Evolutionary conservation across 495 filamentous ascomycete species (phyloP), one percentile per base, ranked within the genome.

Genomic region (Tuber magnatum): DNA sequence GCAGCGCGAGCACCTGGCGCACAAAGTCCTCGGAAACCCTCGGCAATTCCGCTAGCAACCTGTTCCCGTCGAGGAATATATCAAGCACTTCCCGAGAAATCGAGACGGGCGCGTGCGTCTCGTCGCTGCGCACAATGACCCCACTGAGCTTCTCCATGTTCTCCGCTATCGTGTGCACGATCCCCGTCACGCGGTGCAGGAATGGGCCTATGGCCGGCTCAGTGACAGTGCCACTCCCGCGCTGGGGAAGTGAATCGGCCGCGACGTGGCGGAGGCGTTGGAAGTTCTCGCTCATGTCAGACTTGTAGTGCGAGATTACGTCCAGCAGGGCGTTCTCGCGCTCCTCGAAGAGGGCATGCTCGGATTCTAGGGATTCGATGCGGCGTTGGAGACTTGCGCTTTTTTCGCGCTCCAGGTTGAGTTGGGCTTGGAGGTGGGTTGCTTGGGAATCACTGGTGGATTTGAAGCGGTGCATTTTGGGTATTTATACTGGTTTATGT

Each of bases 231-330:
- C 51, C 1, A 3, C 14, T 28, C n/a, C 28, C 51, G 3, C 51
- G 51, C n/a, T 56, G 51, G 9, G 51, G 51, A 14, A 61, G 51
- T 0, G 51, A 61, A 7, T n/a, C n/a, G 12, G 51, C n/a, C 4
- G 51, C 51, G n/a, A 28, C 10, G n/a, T 4, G 51, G 51, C 51
- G 51, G 0, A 61, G n/a, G n/a, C n/a, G 51, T 12, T 32, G n/a
- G 51, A 61, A 32, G 51, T 61, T 61, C 51, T 28, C 28, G 51
- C n/a, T 61, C 51, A 61, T 61, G 51, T 61, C 51, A n/a, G 51
- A 61, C 14, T 61, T 61, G 51, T 61, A 61, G 51, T 61, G 51
- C n/a, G n/a, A 28, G n/a, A 61, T 61, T 61, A 32, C 32, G 10
- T 61, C 28, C 8, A 61, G 51, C 5, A 61, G 51, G 9, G 51